These are phyloP conservation scores for Uncinocarpus reesii DNA, from an alignment of 2,329 filamentous ascomycete species.

Conservation along the genomic window DNA sequence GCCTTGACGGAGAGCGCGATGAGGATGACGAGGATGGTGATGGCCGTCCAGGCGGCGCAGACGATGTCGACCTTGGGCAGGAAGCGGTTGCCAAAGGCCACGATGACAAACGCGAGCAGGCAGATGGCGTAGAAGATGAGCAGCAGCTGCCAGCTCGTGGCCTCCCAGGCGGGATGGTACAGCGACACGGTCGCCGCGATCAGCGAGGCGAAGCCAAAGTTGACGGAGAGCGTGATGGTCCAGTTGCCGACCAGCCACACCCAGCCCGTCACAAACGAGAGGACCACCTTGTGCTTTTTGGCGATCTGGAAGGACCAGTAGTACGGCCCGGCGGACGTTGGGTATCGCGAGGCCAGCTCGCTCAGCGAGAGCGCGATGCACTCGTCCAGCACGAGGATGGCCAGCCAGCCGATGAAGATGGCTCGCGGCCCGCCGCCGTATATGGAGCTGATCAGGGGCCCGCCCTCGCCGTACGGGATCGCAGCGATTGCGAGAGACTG, in stretches of 20 bases:
- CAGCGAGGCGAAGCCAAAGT: constrained; percentile 32
- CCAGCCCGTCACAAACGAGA: constrained; percentile 47
- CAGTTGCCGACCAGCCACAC: constrained; percentile 45
- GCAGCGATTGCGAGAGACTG: constrained; percentile 52
- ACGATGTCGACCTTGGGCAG: constrained; percentile 54
- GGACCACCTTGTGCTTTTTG: constrained; percentile 34
- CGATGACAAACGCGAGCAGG: constrained; percentile 54
- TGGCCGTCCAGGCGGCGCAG: constrained; percentile 39
- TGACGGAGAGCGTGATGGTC: constrained; percentile 45
- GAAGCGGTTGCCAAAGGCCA: constrained; percentile 56
- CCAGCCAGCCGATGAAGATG: constrained; percentile 49
- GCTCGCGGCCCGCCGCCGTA: constrained; percentile 43
- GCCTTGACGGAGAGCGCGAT: constrained; percentile 48
- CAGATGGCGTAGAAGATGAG: constrained; percentile 62
- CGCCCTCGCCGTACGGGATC: constrained; percentile 45
- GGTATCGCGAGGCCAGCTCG: constrained; percentile 44
- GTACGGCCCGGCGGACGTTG: constrained; percentile 44
- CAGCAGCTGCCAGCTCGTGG: constrained; percentile 51
- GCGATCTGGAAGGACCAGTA: constrained; percentile 47
- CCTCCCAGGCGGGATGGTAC: constrained; percentile 9
- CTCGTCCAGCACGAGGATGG: constrained; percentile 45
- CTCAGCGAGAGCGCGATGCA: constrained; percentile 43
- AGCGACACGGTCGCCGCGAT: constrained; percentile 42
- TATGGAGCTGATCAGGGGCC: constrained; percentile 33
- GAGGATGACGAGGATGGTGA: constrained; percentile 49